These are phyloP conservation scores for Dendrostoma leiphaemia DNA, from an alignment of 2,329 filamentous ascomycete genomes.

Conservation along the genomic window DNA sequence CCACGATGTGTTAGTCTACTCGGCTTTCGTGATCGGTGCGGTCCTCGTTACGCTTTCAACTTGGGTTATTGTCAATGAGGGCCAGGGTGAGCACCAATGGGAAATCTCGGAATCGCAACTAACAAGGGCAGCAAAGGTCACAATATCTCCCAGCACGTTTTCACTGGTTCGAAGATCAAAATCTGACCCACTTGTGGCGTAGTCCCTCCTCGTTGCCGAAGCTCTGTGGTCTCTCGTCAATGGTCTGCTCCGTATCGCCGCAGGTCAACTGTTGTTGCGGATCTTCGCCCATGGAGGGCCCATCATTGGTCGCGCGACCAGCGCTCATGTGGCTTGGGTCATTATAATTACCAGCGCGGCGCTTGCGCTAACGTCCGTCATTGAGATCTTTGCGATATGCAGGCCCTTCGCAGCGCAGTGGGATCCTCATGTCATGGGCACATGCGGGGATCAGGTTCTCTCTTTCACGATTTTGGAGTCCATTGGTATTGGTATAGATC, in stretches of 20 bases:
- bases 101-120: neutral
- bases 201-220: neutral
- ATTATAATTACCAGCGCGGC: neutral
- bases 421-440: neutral
- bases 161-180: too few species aligned
- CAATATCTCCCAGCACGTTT: neutral
- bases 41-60: neutral
- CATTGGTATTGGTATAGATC: neutral
- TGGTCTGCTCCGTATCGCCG: neutral
- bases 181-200: neutral
- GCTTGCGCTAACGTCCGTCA: neutral
- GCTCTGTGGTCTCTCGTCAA: constrained; percentile 2
- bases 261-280: neutral
- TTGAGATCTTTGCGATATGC: constrained; percentile 5
- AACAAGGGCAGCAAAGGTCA: constrained; percentile 5
- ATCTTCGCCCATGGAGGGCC: neutral
- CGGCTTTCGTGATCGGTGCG: neutral
- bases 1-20: neutral
- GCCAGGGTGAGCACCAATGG: constrained; percentile 5
- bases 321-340: too few species aligned
- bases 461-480: constrained; percentile 1
- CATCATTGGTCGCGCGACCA: too few species aligned
- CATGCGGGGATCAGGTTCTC: constrained; percentile 3
- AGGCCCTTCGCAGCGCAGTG: constrained; percentile 8
- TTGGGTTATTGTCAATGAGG: constrained; percentile 5